Conservation (phyloP, 192 early-diverging fungal species). For the Backusella australiensis region DNA sequence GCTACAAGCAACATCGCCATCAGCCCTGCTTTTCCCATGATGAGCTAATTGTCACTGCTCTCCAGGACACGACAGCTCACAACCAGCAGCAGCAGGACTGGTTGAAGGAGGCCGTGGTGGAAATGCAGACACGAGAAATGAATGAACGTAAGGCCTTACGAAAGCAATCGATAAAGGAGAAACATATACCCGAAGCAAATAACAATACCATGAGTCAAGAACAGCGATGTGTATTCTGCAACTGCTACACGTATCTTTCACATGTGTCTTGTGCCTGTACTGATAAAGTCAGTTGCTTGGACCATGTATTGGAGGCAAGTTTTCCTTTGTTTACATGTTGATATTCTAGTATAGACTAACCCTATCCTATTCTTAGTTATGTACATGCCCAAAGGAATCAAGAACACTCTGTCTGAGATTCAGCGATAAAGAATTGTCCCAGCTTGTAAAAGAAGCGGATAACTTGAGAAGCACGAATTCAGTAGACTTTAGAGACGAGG, state of each 20-base stretch:
- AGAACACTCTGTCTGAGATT: conserved; percentile 37
- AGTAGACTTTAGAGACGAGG: conserved; percentile 23
- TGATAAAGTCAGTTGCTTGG: conserved; percentile 60
- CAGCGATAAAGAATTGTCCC: conserved; percentile 34
- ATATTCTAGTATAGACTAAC: neutral
- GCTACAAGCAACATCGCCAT: conserved; percentile 76
- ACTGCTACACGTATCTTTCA: conserved; percentile 71
- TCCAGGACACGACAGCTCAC: conserved; percentile 30
- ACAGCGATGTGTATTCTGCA: conserved; percentile 67
- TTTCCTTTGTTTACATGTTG: neutral
- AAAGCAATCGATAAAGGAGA: conserved; percentile 19
- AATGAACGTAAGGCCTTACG: conserved; percentile 35
- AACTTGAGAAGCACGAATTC: neutral
- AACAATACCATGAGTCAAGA: conserved; percentile 44
- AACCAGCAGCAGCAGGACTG: conserved; percentile 37
- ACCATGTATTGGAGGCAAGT: conserved; percentile 50
- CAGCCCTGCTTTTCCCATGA: conserved; percentile 96
- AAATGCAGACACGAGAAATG: conserved; percentile 57
- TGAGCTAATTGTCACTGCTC: conserved; percentile 71
- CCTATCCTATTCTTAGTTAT: conserved; percentile 19
- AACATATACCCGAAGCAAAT: conserved; percentile 26
- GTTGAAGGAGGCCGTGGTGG: conserved; percentile 45
- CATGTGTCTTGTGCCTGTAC: conserved; percentile 60
- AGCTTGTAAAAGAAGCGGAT: neutral
- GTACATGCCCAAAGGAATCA: conserved; percentile 36